Evolutionary conservation across 768 basidiomycete genomes (phyloP).

Genomic region (Calocera cornea): DNA sequence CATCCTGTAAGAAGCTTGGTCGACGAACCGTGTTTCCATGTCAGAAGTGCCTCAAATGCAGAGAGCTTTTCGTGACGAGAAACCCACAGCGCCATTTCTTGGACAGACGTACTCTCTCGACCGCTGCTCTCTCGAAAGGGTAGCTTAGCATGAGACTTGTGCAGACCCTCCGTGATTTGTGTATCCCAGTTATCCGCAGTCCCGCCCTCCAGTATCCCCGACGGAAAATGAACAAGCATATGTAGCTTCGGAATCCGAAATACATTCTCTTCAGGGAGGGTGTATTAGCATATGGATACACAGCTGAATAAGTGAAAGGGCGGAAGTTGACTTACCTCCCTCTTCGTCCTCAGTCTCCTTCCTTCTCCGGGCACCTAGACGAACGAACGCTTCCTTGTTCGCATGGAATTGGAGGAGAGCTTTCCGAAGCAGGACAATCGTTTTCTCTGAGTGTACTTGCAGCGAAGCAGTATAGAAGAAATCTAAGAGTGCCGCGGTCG

Average conservation of each 20-base stretch:
- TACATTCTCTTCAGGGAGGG: slow-evolving; percentile 8
- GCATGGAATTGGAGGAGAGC: not conserved
- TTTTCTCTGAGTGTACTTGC: not conserved
- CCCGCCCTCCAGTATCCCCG: slow-evolving; percentile 24
- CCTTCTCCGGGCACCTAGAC: not conserved
- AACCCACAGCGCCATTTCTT: not conserved
- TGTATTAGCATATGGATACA: too few relatives aligned
- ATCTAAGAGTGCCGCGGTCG: slow-evolving; percentile 25
- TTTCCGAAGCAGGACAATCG: not conserved
- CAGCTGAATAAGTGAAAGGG: too few relatives aligned
- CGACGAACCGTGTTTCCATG: not conserved
- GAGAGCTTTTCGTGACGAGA: not conserved
- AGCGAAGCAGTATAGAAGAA: slow-evolving; percentile 29
- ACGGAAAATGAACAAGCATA: slow-evolving; percentile 24
- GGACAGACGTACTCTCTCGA: not conserved
- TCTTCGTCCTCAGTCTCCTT: not conserved
- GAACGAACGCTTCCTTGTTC: not conserved
- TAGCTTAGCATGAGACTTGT: slow-evolving; percentile 23
- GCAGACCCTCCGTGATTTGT: slow-evolving; percentile 29
- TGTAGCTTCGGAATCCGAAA: slow-evolving; percentile 38
- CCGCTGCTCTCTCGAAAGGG: not conserved
- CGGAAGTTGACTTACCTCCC: not conserved
- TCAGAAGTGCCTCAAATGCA: not conserved
- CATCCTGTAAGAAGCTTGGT: not conserved
- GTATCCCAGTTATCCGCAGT: slow-evolving; percentile 32